Percentiles rank a stretch among this genome's conserved stretches.
These are phyloP conservation scores for Aquilaria malaccensis DNA, from an alignment of 345 rosid species.

Conservation along the genomic window DNA sequence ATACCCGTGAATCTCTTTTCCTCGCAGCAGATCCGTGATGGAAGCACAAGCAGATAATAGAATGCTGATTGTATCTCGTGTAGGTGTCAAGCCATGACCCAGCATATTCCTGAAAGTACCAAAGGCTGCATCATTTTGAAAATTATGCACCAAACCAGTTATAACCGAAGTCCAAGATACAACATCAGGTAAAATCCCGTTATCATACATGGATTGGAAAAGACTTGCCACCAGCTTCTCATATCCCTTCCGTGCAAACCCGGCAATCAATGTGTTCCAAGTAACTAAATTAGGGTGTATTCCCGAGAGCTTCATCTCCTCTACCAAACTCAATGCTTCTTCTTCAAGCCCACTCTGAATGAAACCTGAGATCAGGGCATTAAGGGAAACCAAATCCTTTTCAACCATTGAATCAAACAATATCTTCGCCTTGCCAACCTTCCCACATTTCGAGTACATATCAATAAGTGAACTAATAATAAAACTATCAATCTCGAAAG, in stretches of 20 bases:
- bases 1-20: constrained; percentile 70
- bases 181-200: constrained; percentile 61
- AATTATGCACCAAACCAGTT: constrained; percentile 72
- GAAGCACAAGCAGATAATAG: constrained; percentile 70
- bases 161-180: constrained; percentile 78
- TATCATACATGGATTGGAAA: constrained; percentile 36
- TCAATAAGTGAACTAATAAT: constrained; percentile 58
- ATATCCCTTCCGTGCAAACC: constrained; percentile 57
- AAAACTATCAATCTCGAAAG: constrained; percentile 47
- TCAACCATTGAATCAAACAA: constrained; percentile 42
- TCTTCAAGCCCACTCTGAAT: constrained; percentile 35
- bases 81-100: constrained; percentile 41
- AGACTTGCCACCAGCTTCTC: constrained; percentile 33
- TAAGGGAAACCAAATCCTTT: constrained; percentile 59
- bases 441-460: constrained; percentile 70
- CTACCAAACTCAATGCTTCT: constrained; percentile 47
- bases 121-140: constrained; percentile 44
- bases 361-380: constrained; percentile 73
- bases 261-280: constrained; percentile 59
- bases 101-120: constrained; percentile 54
- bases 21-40: constrained; percentile 33
- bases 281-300: constrained; percentile 55
- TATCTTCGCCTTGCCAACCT: constrained; percentile 32
- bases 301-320: constrained; percentile 30
- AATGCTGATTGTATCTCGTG: constrained; percentile 54